phyloP scores from a whole-genome alignment of 2,329 filamentous ascomycete genomes.

The Penicillium janthinellum region DNA sequence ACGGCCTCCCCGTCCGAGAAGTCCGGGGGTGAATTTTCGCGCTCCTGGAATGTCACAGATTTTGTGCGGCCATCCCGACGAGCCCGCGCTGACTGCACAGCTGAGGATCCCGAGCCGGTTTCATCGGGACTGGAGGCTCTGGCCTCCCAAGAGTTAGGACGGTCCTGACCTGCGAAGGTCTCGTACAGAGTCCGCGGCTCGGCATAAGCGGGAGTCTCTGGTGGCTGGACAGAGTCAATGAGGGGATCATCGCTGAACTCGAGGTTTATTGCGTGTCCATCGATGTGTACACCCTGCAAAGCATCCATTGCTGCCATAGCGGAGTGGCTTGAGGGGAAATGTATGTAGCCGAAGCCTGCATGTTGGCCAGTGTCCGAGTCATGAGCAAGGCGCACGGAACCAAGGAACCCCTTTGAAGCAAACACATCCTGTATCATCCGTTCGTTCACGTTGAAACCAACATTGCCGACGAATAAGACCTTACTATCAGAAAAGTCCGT shows the following conservation, averaged over 20 bases:
- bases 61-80: slow-evolving; percentile 13
- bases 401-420: slow-evolving; percentile 40
- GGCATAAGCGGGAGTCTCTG: not conserved
- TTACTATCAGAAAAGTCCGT: slow-evolving; percentile 11
- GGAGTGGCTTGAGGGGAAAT: slow-evolving; percentile 38
- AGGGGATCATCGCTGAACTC: slow-evolving; percentile 39
- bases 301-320: slow-evolving; percentile 41
- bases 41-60: slow-evolving; percentile 21
- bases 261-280: slow-evolving; percentile 45
- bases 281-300: slow-evolving; percentile 40
- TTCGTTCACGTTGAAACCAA: slow-evolving; percentile 42
- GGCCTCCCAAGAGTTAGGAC: not conserved
- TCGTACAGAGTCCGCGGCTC: not conserved
- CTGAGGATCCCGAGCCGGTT: not conserved
- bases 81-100: not conserved
- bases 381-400: slow-evolving; percentile 38
- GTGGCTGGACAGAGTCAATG: slow-evolving; percentile 19
- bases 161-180: not conserved
- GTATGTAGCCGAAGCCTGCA: slow-evolving; percentile 44
- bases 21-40: not conserved
- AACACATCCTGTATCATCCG: slow-evolving; percentile 41
- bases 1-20: not conserved
- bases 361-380: slow-evolving; percentile 38
- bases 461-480: slow-evolving; percentile 44
- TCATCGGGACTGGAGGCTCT: not conserved